These are phyloP conservation scores for Cordyceps tenuipes DNA, from an alignment of 2,329 filamentous ascomycete species.

Conservation along the genomic window DNA sequence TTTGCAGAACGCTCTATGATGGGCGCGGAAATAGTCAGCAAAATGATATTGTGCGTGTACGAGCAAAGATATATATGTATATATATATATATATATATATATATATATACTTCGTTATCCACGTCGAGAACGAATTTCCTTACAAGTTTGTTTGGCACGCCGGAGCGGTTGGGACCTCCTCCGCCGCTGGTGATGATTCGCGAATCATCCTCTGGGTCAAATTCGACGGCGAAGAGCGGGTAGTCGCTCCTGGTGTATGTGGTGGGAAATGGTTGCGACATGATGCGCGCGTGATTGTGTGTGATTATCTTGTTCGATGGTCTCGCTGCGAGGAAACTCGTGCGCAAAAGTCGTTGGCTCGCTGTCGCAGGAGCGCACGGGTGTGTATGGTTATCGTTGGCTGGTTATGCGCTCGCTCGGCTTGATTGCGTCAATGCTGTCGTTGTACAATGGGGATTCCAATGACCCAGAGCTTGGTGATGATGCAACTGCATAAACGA, in stretches of 20 bases:
- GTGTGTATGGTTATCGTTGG: no score
- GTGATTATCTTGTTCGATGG: no score
- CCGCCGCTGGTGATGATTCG: constrained; percentile 79
- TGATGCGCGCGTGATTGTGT: constrained; percentile 13
- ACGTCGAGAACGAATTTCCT: constrained; percentile 27
- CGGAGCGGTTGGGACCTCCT: constrained; percentile 71
- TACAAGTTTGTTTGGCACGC: constrained; percentile 82
- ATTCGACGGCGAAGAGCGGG: constrained; percentile 80
- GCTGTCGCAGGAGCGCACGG: neutral
- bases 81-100: no score
- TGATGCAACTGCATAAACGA: neutral
- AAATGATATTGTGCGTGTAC: no score
- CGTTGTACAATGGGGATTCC: no score
- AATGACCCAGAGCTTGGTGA: neutral
- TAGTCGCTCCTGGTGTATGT: constrained; percentile 66
- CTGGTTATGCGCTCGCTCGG: neutral
- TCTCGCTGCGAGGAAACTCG: neutral
- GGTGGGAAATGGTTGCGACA: constrained; percentile 34
- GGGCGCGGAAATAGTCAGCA: neutral
- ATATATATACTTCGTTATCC: no score
- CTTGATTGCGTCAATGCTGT: neutral
- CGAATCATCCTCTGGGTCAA: constrained; percentile 70
- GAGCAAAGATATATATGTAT: no score
- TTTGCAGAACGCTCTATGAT: constrained; percentile 59
- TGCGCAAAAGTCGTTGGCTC: neutral